Percentiles rank a stretch among this genome's conserved stretches.
Conservation (phyloP, 257 asterid genomes). For the Solanum rostratum region DNA sequence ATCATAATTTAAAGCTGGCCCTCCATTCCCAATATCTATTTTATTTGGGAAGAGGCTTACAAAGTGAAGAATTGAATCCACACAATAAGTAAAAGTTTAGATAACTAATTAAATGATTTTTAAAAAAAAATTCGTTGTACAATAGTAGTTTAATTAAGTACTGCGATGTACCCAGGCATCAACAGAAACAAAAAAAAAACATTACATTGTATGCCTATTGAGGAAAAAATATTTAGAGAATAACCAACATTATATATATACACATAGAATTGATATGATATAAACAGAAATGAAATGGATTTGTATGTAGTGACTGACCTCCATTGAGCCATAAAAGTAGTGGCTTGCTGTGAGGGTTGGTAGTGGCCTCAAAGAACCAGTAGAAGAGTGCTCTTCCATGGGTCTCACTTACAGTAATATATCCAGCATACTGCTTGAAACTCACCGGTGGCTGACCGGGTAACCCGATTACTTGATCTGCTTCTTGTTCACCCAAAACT, state of each 20-base stretch:
- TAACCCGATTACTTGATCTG: conserved; percentile 38
- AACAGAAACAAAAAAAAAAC: too few species aligned
- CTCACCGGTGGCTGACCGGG: conserved; percentile 67
- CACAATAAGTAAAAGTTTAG: background rate
- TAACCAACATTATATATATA: background rate
- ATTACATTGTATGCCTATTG: too few species aligned
- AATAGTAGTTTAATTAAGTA: background rate
- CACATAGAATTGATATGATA: too few species aligned
- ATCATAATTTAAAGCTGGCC: background rate
- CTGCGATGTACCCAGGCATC: background rate
- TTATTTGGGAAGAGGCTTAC: background rate
- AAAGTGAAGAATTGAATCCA: background rate
- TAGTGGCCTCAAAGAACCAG: conserved; percentile 69
- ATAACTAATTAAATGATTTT: background rate
- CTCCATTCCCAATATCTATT: background rate
- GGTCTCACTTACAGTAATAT: conserved; percentile 47
- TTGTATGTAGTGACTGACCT: conserved; percentile 24
- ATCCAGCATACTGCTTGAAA: conserved; percentile 65
- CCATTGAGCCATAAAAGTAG: conserved; percentile 74
- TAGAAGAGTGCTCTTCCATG: conserved; percentile 76
- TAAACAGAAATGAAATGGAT: background rate
- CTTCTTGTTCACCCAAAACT: conserved; percentile 24
- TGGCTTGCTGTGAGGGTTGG: conserved; percentile 27
- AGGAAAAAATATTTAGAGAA: background rate
- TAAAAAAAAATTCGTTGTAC: background rate